Evolutionary conservation across 306 rosid species (phyloP).

Genomic region (Quercus aquifolioides): DNA sequence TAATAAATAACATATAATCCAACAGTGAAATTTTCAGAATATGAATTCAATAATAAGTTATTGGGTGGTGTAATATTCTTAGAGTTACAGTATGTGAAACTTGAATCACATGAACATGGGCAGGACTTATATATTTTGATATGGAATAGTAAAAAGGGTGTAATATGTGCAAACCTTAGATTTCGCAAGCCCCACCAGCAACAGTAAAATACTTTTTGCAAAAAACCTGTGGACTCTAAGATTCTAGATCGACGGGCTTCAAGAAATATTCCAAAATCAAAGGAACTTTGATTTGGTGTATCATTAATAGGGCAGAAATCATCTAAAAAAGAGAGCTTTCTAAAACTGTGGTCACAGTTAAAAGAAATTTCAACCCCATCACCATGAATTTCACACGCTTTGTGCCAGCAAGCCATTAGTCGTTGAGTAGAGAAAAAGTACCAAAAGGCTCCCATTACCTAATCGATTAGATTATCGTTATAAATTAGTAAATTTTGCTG

Average conservation of each 20-base stretch:
- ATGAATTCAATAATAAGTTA: too few species aligned
- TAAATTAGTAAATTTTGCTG: slow-evolving; percentile 17
- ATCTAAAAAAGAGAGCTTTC: slow-evolving; percentile 37
- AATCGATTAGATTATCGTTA: slow-evolving; percentile 18
- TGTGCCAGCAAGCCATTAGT: slow-evolving; percentile 77
- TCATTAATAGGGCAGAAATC: slow-evolving; percentile 40
- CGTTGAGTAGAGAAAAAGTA: slow-evolving; percentile 75
- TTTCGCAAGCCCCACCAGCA: slow-evolving; percentile 70
- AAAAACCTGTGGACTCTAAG: slow-evolving; percentile 60
- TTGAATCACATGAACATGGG: too few species aligned
- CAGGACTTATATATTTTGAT: too few species aligned
- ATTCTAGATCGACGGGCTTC: slow-evolving; percentile 81
- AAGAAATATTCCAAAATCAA: slow-evolving; percentile 79
- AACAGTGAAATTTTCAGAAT: too few species aligned
- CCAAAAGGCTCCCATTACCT: slow-evolving; percentile 91
- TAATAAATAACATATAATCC: too few species aligned
- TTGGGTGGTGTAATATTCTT: too few species aligned
- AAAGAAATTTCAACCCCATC: slow-evolving; percentile 11
- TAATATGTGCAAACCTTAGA: neutral
- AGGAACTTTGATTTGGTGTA: slow-evolving; percentile 19
- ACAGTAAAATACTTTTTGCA: slow-evolving; percentile 63
- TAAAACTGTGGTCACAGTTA: slow-evolving; percentile 43
- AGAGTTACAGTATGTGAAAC: too few species aligned
- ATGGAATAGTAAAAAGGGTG: too few species aligned
- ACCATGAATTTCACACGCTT: slow-evolving; percentile 35